Conservation (phyloP, 208 protist species). For the Crithidia bombi region DNA sequence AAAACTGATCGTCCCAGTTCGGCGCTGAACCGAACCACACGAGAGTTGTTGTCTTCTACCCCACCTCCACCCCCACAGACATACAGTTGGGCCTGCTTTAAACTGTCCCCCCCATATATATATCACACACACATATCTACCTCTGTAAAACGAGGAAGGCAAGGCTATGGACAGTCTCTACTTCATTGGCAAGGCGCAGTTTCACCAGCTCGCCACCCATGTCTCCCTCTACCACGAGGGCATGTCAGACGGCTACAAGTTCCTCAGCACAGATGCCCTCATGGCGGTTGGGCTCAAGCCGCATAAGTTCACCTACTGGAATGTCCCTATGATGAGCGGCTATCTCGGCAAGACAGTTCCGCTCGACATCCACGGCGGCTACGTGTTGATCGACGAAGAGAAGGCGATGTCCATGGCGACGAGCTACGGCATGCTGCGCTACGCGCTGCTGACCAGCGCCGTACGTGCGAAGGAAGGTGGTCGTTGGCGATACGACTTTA, state of each 20-base stretch:
- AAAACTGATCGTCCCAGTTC: no score
- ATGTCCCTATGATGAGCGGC: slow-evolving; percentile 73
- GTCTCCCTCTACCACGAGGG: slow-evolving; percentile 82
- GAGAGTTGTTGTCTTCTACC: background rate
- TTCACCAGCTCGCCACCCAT: slow-evolving; percentile 82
- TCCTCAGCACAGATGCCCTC: slow-evolving; percentile 52
- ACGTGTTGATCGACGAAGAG: slow-evolving; percentile 79
- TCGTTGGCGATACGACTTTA: slow-evolving; percentile 83
- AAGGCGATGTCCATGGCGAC: slow-evolving; percentile 51
- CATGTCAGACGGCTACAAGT: slow-evolving; percentile 51
- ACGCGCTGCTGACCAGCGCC: slow-evolving; percentile 63
- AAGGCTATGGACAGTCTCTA: slow-evolving; percentile 73
- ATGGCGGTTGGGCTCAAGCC: slow-evolving; percentile 45
- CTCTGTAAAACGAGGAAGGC: background rate
- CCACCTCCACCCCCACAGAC: no score
- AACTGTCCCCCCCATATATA: no score
- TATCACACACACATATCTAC: no score
- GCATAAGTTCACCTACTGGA: slow-evolving; percentile 62
- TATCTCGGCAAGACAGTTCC: slow-evolving; percentile 73
- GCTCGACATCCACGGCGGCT: slow-evolving; percentile 74
- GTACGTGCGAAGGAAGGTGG: slow-evolving; percentile 73
- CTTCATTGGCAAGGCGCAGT: slow-evolving; percentile 73
- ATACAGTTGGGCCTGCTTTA: no score
- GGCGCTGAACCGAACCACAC: background rate
- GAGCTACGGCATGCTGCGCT: slow-evolving; percentile 79